Base-by-base conservation (phyloP, 2,329 filamentous ascomycete species). In the Colletotrichum sp. region DNA sequence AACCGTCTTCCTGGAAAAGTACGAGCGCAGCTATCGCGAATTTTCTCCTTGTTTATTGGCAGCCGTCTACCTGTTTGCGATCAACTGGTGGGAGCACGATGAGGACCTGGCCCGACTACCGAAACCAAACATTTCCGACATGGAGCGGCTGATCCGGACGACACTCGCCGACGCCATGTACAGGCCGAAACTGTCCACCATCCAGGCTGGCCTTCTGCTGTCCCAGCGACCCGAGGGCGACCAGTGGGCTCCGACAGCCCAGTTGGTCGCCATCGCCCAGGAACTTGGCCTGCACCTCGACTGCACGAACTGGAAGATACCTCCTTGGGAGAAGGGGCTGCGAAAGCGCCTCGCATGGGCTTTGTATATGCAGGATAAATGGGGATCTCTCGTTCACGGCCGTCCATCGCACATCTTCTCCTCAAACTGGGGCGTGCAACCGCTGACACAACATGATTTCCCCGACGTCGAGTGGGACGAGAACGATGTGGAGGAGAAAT, bases 361-460 rank as follows among this genome's bases (percentile, higher is more conserved):
- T 3, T 85, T 98, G 66, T 98, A 97, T 83, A 96, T 97, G 93
- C 95, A 98, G 85, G 96, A 98, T 84, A 97, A 90, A 84, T 98
- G 96, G 96, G 95, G 94, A 18, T 93, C 95, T 3, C 88, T 98
- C 24, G 93, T 97, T 28, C 94, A 97, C 80, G 95, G 95, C 62
- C 93, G 95, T 13, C 96, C 95, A 1, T 97, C 95, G 6, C 95
- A 97, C 78, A 91, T 92, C 55, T 90, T 91, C 78, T 83, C 87
- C 24, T 85, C 88, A 62, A 92, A 97, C 83, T 98, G 95, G 95
- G 95, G 93, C 3, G 95, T 98, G 8, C 89, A 89, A 73, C 82
- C 88, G 8, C 89, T 95, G n/a, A 89, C 87, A 6, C 84, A 88
- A 61, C 91, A 92, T 73, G 94, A 96, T 82, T 96, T 96, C 79